Evolutionary conservation across 2,329 filamentous ascomycete species (phyloP).

Genomic region (Corniculantispora saksenae): DNA sequence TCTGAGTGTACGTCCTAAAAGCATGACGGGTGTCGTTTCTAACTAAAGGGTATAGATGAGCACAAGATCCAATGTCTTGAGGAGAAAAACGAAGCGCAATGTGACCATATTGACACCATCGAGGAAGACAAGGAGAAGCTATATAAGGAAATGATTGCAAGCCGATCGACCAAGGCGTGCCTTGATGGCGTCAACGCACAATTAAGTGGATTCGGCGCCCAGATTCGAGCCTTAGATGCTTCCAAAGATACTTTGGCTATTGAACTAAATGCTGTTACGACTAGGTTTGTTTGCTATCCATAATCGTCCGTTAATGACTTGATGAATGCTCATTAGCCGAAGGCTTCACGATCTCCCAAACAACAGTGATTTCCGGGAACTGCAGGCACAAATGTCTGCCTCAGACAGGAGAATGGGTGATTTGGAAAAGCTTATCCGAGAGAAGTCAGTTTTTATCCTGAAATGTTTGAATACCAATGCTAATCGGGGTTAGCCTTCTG

Average conservation of each 20-base stretch:
- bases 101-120: background rate
- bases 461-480: background rate
- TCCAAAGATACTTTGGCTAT: conserved; percentile 5
- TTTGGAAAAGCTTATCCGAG: background rate
- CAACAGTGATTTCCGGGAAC: background rate
- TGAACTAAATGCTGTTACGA: background rate
- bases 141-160: background rate
- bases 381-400: background rate
- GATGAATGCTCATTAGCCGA: background rate
- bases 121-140: background rate
- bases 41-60: background rate
- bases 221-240: conserved; percentile 5
- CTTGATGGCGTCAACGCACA: background rate
- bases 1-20: background rate
- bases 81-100: background rate
- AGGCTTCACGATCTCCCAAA: conserved; percentile 2
- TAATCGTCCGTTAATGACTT: background rate
- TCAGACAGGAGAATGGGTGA: background rate
- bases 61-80: background rate
- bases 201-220: background rate
- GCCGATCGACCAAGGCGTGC: background rate
- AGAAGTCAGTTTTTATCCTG: background rate
- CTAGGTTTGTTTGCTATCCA: background rate
- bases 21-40: background rate
- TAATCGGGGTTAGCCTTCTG: background rate